Conservation (phyloP, 768 basidiomycete species). For the Boletellus ananiceps region DNA sequence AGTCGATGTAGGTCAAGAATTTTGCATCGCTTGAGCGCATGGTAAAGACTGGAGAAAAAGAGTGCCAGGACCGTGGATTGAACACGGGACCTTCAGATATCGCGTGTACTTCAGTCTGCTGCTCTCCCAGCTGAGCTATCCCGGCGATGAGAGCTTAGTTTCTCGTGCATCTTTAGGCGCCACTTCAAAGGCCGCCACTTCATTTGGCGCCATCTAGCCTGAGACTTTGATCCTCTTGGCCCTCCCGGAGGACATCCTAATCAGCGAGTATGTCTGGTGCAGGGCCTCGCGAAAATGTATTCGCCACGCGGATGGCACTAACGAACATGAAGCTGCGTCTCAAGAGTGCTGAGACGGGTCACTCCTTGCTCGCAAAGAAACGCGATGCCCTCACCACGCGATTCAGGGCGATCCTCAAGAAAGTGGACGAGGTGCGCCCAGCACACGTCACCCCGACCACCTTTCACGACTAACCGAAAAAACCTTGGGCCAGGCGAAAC, state of each 20-base stretch:
- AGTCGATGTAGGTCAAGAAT: background rate
- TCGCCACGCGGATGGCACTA: conserved; percentile 96
- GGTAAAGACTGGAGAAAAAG: background rate
- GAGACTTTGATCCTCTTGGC: background rate
- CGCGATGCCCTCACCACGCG: conserved; percentile 93
- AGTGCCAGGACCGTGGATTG: conserved; percentile 72
- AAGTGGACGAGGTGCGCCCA: conserved; percentile 88
- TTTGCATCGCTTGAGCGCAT: background rate
- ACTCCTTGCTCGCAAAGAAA: conserved; percentile 95
- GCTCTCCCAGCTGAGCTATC: conserved; percentile 76
- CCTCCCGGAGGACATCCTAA: background rate
- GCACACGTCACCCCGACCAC: background rate
- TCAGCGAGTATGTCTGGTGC: conserved; percentile 72
- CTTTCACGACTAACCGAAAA: conserved; percentile 18
- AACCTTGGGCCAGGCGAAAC: conserved; percentile 71
- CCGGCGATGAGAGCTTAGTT: conserved; percentile 33
- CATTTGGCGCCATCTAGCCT: background rate
- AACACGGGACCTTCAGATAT: conserved; percentile 73
- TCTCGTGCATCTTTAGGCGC: conserved; percentile 23
- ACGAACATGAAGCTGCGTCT: conserved; percentile 88
- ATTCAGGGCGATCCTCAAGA: conserved; percentile 89
- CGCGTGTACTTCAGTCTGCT: conserved; percentile 59
- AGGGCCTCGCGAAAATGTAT: conserved; percentile 87
- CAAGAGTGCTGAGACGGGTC: conserved; percentile 92
- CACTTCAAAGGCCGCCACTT: background rate